Conservation (phyloP, 75 land plant species). For the Azolla pinnata region DNA sequence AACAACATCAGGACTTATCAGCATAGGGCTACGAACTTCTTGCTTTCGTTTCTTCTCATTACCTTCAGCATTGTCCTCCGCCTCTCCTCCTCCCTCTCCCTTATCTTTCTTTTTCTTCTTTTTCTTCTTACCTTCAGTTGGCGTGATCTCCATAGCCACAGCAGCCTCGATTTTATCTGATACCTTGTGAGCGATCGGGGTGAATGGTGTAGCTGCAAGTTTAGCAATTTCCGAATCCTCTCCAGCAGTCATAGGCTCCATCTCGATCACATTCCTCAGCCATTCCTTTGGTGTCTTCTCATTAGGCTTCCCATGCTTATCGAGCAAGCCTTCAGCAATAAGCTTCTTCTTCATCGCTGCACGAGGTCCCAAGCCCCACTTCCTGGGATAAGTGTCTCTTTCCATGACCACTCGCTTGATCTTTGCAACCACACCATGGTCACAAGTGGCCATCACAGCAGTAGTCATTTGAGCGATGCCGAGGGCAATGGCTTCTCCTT, state of each 20-base stretch:
- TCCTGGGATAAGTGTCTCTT: conserved; percentile 90
- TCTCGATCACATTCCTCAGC: conserved; percentile 37
- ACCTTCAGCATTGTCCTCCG: conserved; percentile 18
- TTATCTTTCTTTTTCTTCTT: neutral
- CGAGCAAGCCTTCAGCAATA: conserved; percentile 69
- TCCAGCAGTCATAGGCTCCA: conserved; percentile 42
- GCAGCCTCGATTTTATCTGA: conserved; percentile 7
- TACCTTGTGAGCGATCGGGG: neutral
- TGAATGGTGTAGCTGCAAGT: conserved; percentile 30
- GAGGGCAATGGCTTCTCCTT: conserved; percentile 91
- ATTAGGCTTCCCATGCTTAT: conserved; percentile 90
- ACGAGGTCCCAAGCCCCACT: conserved; percentile 90
- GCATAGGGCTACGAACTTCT: conserved; percentile 12
- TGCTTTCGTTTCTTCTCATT: conserved; percentile 28
- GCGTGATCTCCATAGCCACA: conserved; percentile 2
- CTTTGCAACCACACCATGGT: conserved; percentile 87
- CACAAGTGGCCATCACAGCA: conserved; percentile 92
- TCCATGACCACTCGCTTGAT: conserved; percentile 99
- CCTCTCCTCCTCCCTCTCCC: conserved; percentile 17
- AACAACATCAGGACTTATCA: conserved; percentile 12
- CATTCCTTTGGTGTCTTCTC: conserved; percentile 66
- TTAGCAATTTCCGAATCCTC: conserved; percentile 53
- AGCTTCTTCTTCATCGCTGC: conserved; percentile 89
- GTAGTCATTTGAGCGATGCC: conserved; percentile 96
- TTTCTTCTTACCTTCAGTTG: conserved; percentile 14